Percentiles rank a stretch among this genome's conserved stretches.
These are phyloP conservation scores for Blepharisma undulans DNA, from an alignment of 169 alveolate species.

Conservation along the genomic window DNA sequence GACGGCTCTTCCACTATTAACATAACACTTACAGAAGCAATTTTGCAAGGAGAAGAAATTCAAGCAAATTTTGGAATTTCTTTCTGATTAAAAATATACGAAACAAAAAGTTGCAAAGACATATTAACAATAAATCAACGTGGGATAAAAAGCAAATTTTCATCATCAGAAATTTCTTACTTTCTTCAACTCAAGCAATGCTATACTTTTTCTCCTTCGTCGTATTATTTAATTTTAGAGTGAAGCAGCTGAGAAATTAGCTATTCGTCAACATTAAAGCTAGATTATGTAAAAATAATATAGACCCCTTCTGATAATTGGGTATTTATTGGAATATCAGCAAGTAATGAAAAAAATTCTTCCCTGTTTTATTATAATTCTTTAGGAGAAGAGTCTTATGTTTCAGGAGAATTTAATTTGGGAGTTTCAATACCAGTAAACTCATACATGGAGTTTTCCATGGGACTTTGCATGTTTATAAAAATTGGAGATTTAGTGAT, in stretches of 20 bases:
- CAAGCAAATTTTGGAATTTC: not conserved
- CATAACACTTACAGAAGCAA: not conserved
- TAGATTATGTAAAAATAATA: not conserved
- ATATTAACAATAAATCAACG: too few relatives aligned
- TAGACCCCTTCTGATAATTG: not conserved
- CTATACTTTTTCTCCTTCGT: too few relatives aligned
- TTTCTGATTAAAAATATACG: not conserved
- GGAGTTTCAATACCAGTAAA: too few relatives aligned
- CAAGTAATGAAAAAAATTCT: not conserved
- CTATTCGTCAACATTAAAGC: not conserved
- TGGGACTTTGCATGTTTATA: not conserved
- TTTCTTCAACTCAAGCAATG: too few relatives aligned
- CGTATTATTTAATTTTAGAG: too few relatives aligned
- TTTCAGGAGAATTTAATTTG: not conserved
- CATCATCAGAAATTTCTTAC: too few relatives aligned
- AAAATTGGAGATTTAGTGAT: not conserved
- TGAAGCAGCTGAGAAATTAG: not conserved
- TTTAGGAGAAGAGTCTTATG: not conserved
- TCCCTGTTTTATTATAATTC: not conserved
- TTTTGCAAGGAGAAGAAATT: not conserved
- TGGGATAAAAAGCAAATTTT: not conserved
- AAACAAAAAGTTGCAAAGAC: not conserved
- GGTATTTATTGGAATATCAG: not conserved
- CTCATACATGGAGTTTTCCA: not conserved
- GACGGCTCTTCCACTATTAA: not conserved